Percentiles rank a stretch among this genome's conserved stretches.
Conservation (phyloP, 257 asterid species). For the Handroanthus guayacan region DNA sequence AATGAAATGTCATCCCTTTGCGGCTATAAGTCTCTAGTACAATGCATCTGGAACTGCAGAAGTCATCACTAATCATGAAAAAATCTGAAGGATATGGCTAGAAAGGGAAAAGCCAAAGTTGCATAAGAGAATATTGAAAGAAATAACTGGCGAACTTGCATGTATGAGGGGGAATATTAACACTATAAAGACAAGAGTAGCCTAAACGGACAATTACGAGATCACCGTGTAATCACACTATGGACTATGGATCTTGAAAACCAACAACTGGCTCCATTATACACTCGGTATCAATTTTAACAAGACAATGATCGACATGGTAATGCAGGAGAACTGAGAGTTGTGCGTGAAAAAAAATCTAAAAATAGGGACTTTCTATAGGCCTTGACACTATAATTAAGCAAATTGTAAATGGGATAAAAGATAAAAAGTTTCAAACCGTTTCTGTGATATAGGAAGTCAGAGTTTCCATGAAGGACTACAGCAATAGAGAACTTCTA, state of each 20-base stretch:
- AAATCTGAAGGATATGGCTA: too few species aligned
- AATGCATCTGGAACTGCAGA: too few species aligned
- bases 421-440: background rate
- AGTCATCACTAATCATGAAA: too few species aligned
- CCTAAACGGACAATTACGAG: too few species aligned
- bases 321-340: background rate
- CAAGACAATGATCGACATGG: background rate
- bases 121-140: too few species aligned
- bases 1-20: background rate
- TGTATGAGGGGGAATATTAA: too few species aligned
- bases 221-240: background rate
- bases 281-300: background rate
- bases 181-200: too few species aligned
- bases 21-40: too few species aligned
- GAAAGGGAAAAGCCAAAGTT: too few species aligned
- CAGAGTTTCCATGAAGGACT: background rate
- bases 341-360: background rate
- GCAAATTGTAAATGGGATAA: slow-evolving; percentile 6
- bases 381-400: background rate
- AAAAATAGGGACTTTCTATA: background rate
- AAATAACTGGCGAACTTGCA: too few species aligned
- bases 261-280: background rate
- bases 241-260: background rate
- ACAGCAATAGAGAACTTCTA: background rate
- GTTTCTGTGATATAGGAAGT: background rate